A percentile compares a stretch with the other conserved stretches of the same genome.
These are phyloP conservation scores for Fusarium tricinctum DNA, from an alignment of 2,329 filamentous ascomycete species.

Conservation along the genomic window DNA sequence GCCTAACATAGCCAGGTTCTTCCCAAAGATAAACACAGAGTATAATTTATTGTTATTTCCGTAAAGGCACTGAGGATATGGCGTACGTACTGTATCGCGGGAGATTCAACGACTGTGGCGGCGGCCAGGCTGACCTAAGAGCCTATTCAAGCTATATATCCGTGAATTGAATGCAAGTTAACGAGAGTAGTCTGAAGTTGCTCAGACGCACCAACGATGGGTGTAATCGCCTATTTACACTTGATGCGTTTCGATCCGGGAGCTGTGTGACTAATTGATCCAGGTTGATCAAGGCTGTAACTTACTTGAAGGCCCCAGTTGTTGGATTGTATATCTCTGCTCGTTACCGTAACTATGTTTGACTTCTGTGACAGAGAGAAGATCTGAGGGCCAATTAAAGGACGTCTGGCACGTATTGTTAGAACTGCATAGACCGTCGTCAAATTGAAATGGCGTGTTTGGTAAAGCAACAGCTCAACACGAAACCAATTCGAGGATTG, in stretches of 20 bases:
- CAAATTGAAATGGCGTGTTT: slow-evolving; percentile 11
- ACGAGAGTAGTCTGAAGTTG: slow-evolving; percentile 14
- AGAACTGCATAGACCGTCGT: not conserved
- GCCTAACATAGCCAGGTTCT: not conserved
- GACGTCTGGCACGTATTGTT: not conserved
- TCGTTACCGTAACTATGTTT: not conserved
- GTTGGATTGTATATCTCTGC: slow-evolving; percentile 2
- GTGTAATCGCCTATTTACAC: slow-evolving; percentile 8
- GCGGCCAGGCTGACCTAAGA: slow-evolving; percentile 3
- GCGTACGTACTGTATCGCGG: not conserved
- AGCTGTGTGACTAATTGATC: not conserved
- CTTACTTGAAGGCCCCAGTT: not conserved
- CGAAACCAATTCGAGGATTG: not conserved
- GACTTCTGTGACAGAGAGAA: not conserved
- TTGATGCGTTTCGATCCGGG: not conserved
- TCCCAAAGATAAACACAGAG: not conserved
- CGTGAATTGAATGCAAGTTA: slow-evolving; percentile 23
- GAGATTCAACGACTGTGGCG: slow-evolving; percentile 7
- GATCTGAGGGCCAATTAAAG: not conserved
- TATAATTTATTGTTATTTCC: not conserved
- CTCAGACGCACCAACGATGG: not conserved
- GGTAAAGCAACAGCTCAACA: slow-evolving; percentile 1
- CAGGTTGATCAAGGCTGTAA: not conserved
- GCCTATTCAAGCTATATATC: slow-evolving; percentile 7
- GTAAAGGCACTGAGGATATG: slow-evolving; percentile 13